Evolutionary conservation across 2,329 filamentous ascomycete species (phyloP).

Genomic region (Setomelanomma holmii): DNA sequence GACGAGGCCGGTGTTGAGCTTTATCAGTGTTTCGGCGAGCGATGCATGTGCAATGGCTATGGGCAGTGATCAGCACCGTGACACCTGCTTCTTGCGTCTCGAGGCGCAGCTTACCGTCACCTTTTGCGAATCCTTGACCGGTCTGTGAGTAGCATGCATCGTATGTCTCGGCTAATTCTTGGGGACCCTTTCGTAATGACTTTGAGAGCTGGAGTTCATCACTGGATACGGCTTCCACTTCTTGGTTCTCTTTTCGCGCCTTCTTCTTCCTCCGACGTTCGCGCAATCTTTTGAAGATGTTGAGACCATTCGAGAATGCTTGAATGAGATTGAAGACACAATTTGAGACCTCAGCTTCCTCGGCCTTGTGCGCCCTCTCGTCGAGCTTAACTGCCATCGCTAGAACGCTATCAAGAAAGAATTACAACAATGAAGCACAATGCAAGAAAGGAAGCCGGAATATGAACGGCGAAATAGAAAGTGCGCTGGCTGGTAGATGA

Average conservation of each 20-base stretch:
- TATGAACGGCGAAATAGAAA: constrained; percentile 22
- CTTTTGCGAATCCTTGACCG: constrained; percentile 51
- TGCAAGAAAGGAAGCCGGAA: constrained; percentile 11
- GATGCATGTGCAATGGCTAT: constrained; percentile 55
- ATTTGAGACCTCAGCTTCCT: constrained; percentile 37
- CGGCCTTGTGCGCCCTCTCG: constrained; percentile 23
- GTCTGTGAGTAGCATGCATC: constrained; percentile 45
- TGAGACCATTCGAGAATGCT: constrained; percentile 54
- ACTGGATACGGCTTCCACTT: constrained; percentile 28
- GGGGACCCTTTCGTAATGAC: constrained; percentile 50
- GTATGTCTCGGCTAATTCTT: constrained; percentile 54
- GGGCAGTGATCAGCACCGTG: neutral
- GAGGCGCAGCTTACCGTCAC: constrained; percentile 50
- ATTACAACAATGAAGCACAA: constrained; percentile 5
- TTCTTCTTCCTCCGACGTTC: constrained; percentile 43
- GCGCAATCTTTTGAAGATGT: constrained; percentile 54
- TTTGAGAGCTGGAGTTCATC: constrained; percentile 50
- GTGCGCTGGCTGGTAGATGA: constrained; percentile 23
- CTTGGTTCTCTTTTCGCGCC: constrained; percentile 28
- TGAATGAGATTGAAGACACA: constrained; percentile 53
- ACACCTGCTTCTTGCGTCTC: neutral
- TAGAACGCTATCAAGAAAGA: constrained; percentile 11
- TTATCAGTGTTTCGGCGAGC: constrained; percentile 55
- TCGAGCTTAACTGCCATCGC: constrained; percentile 34
- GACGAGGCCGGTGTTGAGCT: constrained; percentile 56